Conservation (phyloP, 148 eudicot species). For the Bassia scoparia region DNA sequence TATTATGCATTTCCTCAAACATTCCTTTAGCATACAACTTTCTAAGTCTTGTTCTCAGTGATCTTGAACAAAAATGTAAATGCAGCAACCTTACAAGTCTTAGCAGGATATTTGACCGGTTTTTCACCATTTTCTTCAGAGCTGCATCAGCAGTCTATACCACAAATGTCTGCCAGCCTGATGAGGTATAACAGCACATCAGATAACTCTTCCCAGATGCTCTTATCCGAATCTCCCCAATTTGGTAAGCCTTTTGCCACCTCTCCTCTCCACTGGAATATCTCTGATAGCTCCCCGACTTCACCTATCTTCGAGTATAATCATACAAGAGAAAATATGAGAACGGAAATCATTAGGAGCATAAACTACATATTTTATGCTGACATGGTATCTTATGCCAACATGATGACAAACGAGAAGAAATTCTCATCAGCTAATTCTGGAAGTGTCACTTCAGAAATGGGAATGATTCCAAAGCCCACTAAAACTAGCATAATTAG, state of each 20-base stretch:
- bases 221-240: constrained; percentile 65
- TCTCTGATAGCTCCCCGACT: constrained; percentile 67
- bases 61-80: neutral
- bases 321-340: constrained; percentile 7
- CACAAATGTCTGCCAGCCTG: constrained; percentile 61
- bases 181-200: constrained; percentile 66
- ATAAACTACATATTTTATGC: neutral
- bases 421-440: constrained; percentile 12
- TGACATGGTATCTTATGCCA: constrained; percentile 14
- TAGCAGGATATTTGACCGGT: constrained; percentile 52
- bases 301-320: constrained; percentile 47
- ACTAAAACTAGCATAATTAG: constrained; percentile 7
- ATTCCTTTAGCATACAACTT: neutral
- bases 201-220: constrained; percentile 69
- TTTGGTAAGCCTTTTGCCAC: constrained; percentile 61
- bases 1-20: neutral
- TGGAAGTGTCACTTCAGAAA: neutral
- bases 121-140: constrained; percentile 51
- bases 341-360: neutral
- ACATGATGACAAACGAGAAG: neutral
- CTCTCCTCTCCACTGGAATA: constrained; percentile 79
- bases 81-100: constrained; percentile 7
- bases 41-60: neutral
- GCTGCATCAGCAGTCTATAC: constrained; percentile 61
- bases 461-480: constrained; percentile 13